Evolutionary conservation across 495 filamentous ascomycete genomes (phyloP).

Genomic region (Tuber indicum): DNA sequence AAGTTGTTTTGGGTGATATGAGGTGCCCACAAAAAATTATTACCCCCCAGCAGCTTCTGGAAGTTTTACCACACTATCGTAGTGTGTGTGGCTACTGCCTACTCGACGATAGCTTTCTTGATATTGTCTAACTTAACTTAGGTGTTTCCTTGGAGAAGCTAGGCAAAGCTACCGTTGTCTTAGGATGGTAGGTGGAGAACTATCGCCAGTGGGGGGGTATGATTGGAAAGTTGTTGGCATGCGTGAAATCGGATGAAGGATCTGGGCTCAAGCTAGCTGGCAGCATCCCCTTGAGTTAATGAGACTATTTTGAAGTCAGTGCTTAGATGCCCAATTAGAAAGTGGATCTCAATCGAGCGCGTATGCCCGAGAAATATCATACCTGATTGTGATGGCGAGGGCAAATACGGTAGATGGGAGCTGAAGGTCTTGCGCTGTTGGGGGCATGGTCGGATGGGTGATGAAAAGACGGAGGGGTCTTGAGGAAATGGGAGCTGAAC

Average conservation of each 20-base stretch:
- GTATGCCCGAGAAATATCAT: background rate
- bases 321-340: background rate
- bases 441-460: background rate
- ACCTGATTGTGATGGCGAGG: background rate
- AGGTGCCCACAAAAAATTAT: background rate
- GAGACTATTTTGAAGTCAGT: background rate
- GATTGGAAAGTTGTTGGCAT: background rate
- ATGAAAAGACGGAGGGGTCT: background rate
- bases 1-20: conserved; percentile 9
- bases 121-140: too few relatives aligned
- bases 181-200: background rate
- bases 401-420: background rate
- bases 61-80: conserved; percentile 21
- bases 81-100: background rate
- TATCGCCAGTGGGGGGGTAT: background rate
- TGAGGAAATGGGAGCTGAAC: background rate
- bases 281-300: background rate
- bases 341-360: background rate
- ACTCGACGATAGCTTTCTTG: background rate
- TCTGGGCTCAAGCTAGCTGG: background rate
- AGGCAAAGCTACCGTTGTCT: background rate
- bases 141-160: background rate
- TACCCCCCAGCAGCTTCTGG: conserved; percentile 25
- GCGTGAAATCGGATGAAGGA: background rate
- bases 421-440: background rate